phyloP scores from a whole-genome alignment of 208 protist species.

The Leishmania mexicana region DNA sequence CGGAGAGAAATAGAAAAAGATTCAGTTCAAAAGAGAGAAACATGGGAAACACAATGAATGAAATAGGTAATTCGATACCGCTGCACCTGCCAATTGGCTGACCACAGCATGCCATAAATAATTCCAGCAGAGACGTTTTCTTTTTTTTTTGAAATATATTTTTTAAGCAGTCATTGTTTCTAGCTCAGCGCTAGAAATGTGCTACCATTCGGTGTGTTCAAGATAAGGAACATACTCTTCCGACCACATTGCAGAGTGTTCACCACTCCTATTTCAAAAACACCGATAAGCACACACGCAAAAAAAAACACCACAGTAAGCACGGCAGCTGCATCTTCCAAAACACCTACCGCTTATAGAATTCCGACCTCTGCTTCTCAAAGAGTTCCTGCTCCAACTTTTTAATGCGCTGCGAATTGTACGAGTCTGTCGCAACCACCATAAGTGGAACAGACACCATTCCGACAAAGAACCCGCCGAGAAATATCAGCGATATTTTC shows the following conservation, averaged over 20 bases:
- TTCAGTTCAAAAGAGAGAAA: too few species aligned
- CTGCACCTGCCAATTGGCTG: too few species aligned
- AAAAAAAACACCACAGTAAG: not conserved
- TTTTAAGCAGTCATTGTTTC: not conserved
- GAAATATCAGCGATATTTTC: conserved; percentile 67
- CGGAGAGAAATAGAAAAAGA: not conserved
- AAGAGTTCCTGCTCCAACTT: conserved; percentile 78
- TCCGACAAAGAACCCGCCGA: conserved; percentile 71
- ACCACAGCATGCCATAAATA: not conserved
- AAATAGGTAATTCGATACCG: too few species aligned
- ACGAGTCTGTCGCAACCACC: conserved; percentile 63
- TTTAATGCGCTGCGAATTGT: conserved; percentile 78
- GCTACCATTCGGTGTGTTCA: not conserved
- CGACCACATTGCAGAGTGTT: not conserved
- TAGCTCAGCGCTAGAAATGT: not conserved
- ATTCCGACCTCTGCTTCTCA: conserved; percentile 71
- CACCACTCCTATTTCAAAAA: not conserved
- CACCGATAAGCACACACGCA: not conserved
- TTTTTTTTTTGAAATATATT: not conserved
- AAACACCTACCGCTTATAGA: conserved; percentile 39
- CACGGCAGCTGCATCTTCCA: not conserved
- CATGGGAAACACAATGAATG: fast-evolving
- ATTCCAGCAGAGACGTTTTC: not conserved
- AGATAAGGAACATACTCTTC: too few species aligned
- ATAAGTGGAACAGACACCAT: conserved; percentile 69